Conservation (phyloP, 441 rosid species). For the Pelargonium citronellum region DNA sequence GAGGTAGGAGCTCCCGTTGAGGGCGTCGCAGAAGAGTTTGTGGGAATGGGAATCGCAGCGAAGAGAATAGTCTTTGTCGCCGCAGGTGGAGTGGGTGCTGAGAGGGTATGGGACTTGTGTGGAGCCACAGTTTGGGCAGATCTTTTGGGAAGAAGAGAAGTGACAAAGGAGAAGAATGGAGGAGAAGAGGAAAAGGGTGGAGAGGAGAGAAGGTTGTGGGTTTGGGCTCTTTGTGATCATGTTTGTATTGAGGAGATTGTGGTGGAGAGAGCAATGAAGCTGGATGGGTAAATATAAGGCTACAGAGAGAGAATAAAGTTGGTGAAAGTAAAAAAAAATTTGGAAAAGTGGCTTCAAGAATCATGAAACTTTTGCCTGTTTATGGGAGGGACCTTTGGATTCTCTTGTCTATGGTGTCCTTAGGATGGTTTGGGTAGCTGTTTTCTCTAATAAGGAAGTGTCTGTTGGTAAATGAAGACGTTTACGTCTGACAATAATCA, state of each 20-base stretch:
- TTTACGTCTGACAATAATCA: too few species aligned
- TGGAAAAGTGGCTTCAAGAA: slow-evolving; percentile 25
- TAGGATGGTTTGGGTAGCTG: not conserved
- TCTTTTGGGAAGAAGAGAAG: slow-evolving; percentile 28
- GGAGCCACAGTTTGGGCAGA: slow-evolving; percentile 48
- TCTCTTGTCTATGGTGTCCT: not conserved
- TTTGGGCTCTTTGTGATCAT: slow-evolving; percentile 24
- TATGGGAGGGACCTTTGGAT: slow-evolving; percentile 3
- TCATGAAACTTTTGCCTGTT: slow-evolving; percentile 20
- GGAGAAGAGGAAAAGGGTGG: slow-evolving; percentile 7
- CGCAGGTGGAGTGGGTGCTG: slow-evolving; percentile 50
- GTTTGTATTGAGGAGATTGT: slow-evolving; percentile 16
- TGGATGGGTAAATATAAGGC: slow-evolving; percentile 31
- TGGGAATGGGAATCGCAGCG: slow-evolving; percentile 35
- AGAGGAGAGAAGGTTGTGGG: slow-evolving; percentile 14
- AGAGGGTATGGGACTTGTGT: slow-evolving; percentile 48
- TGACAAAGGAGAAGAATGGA: slow-evolving; percentile 19
- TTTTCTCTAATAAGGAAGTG: not conserved
- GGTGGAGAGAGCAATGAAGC: slow-evolving; percentile 10
- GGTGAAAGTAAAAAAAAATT: slow-evolving; percentile 10
- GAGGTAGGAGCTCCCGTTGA: slow-evolving; percentile 48
- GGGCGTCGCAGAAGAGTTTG: slow-evolving; percentile 41
- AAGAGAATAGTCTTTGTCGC: slow-evolving; percentile 44
- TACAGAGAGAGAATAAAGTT: slow-evolving; percentile 24
- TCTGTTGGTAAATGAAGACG: too few species aligned